Evolutionary conservation across 208 protist species (phyloP).

Genomic region (Leptomonas pyrrhocoris): DNA sequence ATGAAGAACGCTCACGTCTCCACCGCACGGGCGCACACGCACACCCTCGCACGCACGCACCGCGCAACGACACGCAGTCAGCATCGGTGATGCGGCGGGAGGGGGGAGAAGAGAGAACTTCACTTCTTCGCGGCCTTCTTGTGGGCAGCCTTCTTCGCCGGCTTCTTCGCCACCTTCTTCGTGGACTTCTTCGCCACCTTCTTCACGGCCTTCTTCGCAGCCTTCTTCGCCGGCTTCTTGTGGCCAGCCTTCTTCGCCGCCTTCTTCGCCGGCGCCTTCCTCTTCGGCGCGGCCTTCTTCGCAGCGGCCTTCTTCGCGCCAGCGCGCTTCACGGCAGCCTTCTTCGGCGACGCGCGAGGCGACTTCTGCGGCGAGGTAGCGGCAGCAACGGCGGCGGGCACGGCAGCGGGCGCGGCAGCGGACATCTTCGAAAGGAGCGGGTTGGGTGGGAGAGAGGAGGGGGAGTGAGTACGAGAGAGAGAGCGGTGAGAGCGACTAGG

Average conservation of each 20-base stretch:
- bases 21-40: not conserved
- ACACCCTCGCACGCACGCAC: not conserved
- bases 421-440: constrained; percentile 18
- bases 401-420: constrained; percentile 13
- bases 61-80: constrained; percentile 3
- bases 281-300: constrained; percentile 33
- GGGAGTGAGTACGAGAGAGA: not conserved
- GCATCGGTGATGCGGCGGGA: not conserved
- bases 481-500: not conserved
- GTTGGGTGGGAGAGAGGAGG: not conserved
- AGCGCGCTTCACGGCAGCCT: constrained; percentile 24
- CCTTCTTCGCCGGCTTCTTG: constrained; percentile 32
- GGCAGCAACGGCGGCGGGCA: constrained; percentile 6
- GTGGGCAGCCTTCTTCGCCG: constrained; percentile 1
- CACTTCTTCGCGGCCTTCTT: constrained; percentile 34
- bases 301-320: constrained; percentile 37
- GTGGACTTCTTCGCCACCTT: constrained; percentile 25
- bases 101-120: not conserved
- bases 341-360: constrained; percentile 31
- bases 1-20: not conserved
- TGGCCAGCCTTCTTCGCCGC: constrained; percentile 32
- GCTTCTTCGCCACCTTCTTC: constrained; percentile 19
- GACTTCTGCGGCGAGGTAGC: constrained; percentile 24
- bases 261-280: constrained; percentile 38
- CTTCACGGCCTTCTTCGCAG: constrained; percentile 13